phyloP scores from a whole-genome alignment of 73 alveolate genomes.

The Tetrahymena thermophila region DNA sequence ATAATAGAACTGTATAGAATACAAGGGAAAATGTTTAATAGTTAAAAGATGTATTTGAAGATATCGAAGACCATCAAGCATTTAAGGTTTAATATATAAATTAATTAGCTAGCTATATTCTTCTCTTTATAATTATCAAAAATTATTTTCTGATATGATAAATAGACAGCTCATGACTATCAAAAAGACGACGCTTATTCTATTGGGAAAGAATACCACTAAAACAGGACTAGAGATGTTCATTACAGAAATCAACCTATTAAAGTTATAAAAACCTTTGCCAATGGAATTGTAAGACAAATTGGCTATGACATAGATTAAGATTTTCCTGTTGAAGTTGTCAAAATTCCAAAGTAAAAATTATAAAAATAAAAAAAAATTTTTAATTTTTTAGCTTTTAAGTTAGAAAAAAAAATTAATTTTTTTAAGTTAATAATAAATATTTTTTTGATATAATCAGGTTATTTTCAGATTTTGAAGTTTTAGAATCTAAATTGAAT shows the following conservation, averaged over 20 bases:
- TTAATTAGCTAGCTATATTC: too few species aligned
- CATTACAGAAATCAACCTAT: slow-evolving; percentile 47
- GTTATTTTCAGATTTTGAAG: slow-evolving; percentile 26
- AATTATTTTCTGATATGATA: too few species aligned
- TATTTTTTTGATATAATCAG: background rate
- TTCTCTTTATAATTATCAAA: too few species aligned
- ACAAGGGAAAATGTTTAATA: background rate
- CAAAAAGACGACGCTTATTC: slow-evolving; percentile 1
- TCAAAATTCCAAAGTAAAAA: slow-evolving; percentile 20
- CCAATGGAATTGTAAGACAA: slow-evolving; percentile 37
- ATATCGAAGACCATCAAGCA: background rate
- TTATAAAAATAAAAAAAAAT: too few species aligned
- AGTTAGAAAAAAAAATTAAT: too few species aligned
- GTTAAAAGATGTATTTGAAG: background rate
- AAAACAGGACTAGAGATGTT: slow-evolving; percentile 30
- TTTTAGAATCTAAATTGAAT: slow-evolving; percentile 8
- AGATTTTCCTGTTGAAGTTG: slow-evolving; percentile 50
- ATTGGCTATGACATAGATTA: slow-evolving; percentile 45
- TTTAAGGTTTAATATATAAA: background rate
- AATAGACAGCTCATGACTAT: background rate
- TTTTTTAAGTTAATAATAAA: too few species aligned
- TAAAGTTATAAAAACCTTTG: slow-evolving; percentile 31
- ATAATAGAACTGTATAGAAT: background rate
- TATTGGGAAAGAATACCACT: slow-evolving; percentile 29
- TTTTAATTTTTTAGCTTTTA: too few species aligned